phyloP scores from a whole-genome alignment of 176 grass and related monocot species.

The Poa pratensis region DNA sequence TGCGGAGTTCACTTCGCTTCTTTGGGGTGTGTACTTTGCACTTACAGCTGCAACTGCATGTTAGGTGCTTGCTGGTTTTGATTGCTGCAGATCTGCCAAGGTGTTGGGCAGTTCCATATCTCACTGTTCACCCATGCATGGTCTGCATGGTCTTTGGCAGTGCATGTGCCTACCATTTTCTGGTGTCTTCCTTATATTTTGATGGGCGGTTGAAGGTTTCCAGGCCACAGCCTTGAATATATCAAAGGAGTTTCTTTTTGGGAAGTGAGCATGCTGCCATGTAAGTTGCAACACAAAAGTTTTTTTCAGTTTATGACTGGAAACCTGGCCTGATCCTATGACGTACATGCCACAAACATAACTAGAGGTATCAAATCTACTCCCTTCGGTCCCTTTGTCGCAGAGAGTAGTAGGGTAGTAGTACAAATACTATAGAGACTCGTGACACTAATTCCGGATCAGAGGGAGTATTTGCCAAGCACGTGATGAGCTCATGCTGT shows the following conservation, averaged over 20 bases:
- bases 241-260: background rate
- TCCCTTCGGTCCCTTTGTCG: too few species aligned
- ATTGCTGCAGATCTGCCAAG: conserved; percentile 15
- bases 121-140: background rate
- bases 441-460: too few species aligned
- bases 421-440: too few species aligned
- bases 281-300: background rate
- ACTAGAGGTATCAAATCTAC: background rate
- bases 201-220: background rate
- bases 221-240: background rate
- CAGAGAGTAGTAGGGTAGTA: too few species aligned
- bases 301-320: background rate
- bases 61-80: background rate
- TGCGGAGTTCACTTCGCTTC: background rate
- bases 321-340: background rate
- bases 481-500: background rate
- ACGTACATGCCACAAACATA: background rate
- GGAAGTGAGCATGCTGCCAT: background rate
- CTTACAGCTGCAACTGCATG: conserved; percentile 1
- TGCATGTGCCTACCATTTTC: background rate
- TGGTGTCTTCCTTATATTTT: too few species aligned
- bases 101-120: conserved; percentile 4
- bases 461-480: background rate
- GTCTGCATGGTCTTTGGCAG: conserved; percentile 31
- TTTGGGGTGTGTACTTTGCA: too few species aligned